Base-by-base conservation (phyloP, 176 grass and related monocot genomes). In the Cenchrus fungigraminus region DNA sequence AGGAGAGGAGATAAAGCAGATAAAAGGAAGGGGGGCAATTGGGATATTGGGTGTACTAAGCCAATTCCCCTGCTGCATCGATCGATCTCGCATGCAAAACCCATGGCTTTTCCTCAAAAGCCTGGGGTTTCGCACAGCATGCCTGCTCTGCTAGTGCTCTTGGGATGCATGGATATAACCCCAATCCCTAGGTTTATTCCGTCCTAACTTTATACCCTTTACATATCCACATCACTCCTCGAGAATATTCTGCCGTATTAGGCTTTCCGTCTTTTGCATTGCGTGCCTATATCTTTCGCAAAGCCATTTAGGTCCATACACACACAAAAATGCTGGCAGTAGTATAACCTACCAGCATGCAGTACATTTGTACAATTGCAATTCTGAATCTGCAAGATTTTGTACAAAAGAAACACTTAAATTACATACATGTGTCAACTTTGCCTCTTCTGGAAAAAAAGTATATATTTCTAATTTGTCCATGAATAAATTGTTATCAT, bases 171-270 rank as follows among this genome's bases (percentile, higher is more conserved):
- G 53, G 52, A 85, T 89, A 75, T 85, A 75, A 87, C 76, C 80
- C 85, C 89, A 84, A 91, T 87, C 85, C 89, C 89, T 91, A 91
- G 89, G 76, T 80, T 91, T 91, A 87, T 91, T 87, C 89, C 80
- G 51, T 63, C 31, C 62, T 71, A 56, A 74, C 85, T 91, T 91
- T 87, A 84, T 84, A 43, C 74, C 81, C 69, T 91, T 91, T 91
- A 54, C 13, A 54, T 54, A 70, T 70, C 80, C 51, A 87, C 89
- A 56, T 71, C 80, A 57, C 76, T 80, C 85, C 7, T 84, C 73
- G 47, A 85, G 90, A 92, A 92, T 89, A 89, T 92, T 92, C 86
- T 77, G 71, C 43, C 65, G 40, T 71, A 82, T 83, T 92, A 83
- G 86, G 79, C 90, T 88, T 91, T 85, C 54, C 31, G 54, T 86